phyloP scores from a whole-genome alignment of 257 asterid genomes.

The Solanum pinnatisectum region DNA sequence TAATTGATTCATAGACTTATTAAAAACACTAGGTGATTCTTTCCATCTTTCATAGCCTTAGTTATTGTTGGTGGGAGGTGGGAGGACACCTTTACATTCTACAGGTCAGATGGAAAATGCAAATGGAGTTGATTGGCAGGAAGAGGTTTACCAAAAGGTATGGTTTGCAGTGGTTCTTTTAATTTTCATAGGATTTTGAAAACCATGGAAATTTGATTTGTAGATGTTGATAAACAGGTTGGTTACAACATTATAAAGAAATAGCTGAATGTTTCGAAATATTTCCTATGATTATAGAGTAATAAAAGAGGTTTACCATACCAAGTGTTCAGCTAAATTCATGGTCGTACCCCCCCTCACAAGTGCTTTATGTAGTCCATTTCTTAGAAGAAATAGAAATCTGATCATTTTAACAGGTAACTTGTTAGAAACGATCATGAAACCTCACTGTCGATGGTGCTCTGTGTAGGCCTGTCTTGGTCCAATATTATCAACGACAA shows the following conservation, averaged over 20 bases:
- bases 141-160: not conserved
- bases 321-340: not conserved
- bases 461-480: not conserved
- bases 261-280: not conserved
- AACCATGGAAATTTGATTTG: not conserved
- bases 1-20: no score
- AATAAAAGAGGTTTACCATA: not conserved
- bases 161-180: not conserved
- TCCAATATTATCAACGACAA: not conserved
- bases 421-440: not conserved
- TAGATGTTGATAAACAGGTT: not conserved
- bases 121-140: not conserved
- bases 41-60: no score
- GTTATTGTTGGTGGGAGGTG: no score
- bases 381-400: not conserved
- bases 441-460: not conserved
- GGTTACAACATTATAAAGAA: not conserved
- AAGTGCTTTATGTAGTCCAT: not conserved
- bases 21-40: not conserved
- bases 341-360: not conserved
- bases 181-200: no score
- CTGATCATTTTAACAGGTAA: no score
- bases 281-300: not conserved
- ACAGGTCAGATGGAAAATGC: not conserved
- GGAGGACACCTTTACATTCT: no score